Evolutionary conservation across 2,329 filamentous ascomycete genomes (phyloP), one percentile per base, ranked within the genome.

Genomic region (Aureobasidium namibiae): DNA sequence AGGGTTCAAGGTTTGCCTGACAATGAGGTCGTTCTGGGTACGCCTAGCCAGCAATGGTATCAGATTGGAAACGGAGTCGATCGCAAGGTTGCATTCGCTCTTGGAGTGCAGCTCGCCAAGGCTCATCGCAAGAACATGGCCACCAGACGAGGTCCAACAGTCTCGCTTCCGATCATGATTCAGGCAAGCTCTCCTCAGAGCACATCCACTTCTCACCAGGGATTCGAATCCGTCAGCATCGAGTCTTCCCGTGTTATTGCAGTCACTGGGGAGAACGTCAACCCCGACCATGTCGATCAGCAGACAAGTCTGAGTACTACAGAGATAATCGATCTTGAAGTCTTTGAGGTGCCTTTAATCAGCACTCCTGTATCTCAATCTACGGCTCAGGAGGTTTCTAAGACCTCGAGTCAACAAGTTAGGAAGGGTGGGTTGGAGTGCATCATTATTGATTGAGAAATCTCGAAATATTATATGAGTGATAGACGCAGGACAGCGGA

Each of bases 1-100:
- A 76, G 87, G 1, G 86, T 84, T 0, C 89, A 94, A 68, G 86
- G 87, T 0, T 84, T 88, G 41, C 82, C 78, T 0, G 87, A 92
- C 59, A 63, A 84, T 6, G 89, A 92, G 60, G 79, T 92, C 0
- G 69, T 95, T 0, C 70, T 92, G 1, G 89, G 89, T 0, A 66
- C 57, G 0, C 69, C 78, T 0, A 10, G 38, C 0, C 74, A 84
- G 1, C 85, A 89, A 67, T 85, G 82, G 74, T 81, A 78, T 58
- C 82, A 89, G 21, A 76, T 92, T 0, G 90, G 90, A 0, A 95
- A 95, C 69, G 89, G 85, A 29, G 89, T 95, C 0, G 82, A 88
- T 2, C 76, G 88, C 9, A 81, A 83, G 24, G 81, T 89, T 1
- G 82, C 88, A 0, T 70, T 90, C 18, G 82, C 83, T 0, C 69